Conservation (phyloP, 192 early-diverging fungal species). For the Paraglomus brasilianum region DNA sequence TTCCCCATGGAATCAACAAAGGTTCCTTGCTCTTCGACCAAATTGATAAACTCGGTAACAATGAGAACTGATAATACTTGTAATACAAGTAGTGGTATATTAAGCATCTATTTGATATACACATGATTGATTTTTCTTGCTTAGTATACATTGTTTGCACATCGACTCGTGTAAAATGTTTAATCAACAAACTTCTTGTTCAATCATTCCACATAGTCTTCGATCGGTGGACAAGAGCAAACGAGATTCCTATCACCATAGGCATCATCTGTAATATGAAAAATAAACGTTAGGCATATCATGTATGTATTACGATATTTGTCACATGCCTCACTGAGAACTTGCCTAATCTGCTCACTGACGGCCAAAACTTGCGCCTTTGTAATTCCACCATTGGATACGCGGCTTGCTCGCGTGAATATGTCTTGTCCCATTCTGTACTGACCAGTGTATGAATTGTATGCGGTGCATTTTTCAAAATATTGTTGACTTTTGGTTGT, state of each 20-base stretch:
- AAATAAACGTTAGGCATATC: conserved; percentile 28
- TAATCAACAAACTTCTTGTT: too few relatives aligned
- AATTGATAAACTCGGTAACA: too few relatives aligned
- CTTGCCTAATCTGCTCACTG: conserved; percentile 70
- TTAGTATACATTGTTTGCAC: too few relatives aligned
- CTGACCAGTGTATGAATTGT: conserved; percentile 72
- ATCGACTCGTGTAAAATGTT: too few relatives aligned
- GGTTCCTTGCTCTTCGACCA: too few relatives aligned
- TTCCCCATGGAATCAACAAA: too few relatives aligned
- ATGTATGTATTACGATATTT: neutral
- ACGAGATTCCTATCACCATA: conserved; percentile 93
- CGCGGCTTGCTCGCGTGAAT: conserved; percentile 85
- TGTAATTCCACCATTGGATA: conserved; percentile 82
- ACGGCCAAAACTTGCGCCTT: conserved; percentile 97
- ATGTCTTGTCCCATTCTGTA: conserved; percentile 77
- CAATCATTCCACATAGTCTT: conserved; percentile 57
- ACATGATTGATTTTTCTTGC: too few relatives aligned
- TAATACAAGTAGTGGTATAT: too few relatives aligned
- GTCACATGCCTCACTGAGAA: conserved; percentile 24
- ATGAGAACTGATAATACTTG: too few relatives aligned
- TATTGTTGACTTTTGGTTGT: conserved; percentile 83
- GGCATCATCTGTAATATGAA: conserved; percentile 68
- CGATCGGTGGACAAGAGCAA: conserved; percentile 94
- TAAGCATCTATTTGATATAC: too few relatives aligned
- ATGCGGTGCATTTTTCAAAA: conserved; percentile 89